phyloP scores from a whole-genome alignment of 352 stramenopile species.

The Blastocystis sp. region DNA sequence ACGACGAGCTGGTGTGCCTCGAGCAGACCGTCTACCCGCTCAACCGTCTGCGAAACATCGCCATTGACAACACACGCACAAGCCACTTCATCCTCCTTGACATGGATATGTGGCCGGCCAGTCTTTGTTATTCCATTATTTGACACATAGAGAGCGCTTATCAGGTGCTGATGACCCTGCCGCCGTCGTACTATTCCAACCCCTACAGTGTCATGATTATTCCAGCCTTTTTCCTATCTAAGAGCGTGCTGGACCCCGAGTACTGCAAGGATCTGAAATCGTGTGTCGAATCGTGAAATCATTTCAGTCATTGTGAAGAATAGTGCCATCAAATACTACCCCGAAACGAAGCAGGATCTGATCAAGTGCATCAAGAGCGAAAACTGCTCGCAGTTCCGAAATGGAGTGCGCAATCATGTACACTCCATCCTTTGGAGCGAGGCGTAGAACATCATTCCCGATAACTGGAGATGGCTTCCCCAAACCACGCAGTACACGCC shows the following conservation, averaged over 20 bases:
- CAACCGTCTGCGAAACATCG: conserved; percentile 65
- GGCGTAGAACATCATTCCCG: conserved; percentile 11
- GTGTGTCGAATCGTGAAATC: background rate
- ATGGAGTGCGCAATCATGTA: conserved; percentile 12
- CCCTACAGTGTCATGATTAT: conserved; percentile 30
- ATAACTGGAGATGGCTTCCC: conserved; percentile 32
- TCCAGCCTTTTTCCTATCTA: conserved; percentile 43
- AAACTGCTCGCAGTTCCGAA: conserved; percentile 11
- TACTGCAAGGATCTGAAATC: background rate
- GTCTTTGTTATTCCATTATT: background rate
- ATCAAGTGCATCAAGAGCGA: background rate
- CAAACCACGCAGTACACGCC: background rate
- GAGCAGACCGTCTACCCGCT: conserved; percentile 38
- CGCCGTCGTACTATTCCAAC: conserved; percentile 11
- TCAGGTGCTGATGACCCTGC: conserved; percentile 6
- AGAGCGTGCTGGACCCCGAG: background rate
- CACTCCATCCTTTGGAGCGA: background rate
- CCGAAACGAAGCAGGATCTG: conserved; percentile 24
- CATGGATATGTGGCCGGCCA: conserved; percentile 69
- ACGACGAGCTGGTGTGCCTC: background rate
- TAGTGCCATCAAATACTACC: background rate
- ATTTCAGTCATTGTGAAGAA: background rate
- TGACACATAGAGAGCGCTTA: conserved; percentile 40
- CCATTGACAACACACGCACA: conserved; percentile 49
- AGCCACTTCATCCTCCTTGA: conserved; percentile 61